Conservation (phyloP, 2,329 filamentous ascomycete genomes). For the Helotiales sp. region DNA sequence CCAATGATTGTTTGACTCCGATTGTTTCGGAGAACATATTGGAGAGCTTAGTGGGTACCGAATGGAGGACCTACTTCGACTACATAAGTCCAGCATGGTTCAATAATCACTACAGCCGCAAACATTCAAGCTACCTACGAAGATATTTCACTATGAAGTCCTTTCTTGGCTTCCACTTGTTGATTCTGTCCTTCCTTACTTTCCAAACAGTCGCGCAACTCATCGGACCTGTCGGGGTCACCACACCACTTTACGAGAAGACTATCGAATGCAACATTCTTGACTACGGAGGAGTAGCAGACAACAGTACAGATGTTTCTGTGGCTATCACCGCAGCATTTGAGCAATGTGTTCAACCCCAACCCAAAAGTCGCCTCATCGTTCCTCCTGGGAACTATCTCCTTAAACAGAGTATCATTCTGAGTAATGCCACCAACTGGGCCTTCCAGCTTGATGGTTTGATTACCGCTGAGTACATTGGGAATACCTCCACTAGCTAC, state of each 20-base stretch:
- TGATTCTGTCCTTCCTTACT: neutral
- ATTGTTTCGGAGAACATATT: too few species aligned
- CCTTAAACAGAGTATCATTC: neutral
- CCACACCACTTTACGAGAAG: conserved; percentile 26
- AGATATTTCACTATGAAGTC: neutral
- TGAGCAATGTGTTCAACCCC: conserved; percentile 13
- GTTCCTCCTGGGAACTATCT: neutral
- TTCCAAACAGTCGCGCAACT: neutral
- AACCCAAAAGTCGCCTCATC: conserved; percentile 1
- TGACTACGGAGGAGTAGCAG: conserved; percentile 30
- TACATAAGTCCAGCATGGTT: too few species aligned
- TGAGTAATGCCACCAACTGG: neutral
- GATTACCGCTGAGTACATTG: conserved; percentile 1
- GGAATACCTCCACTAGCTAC: neutral
- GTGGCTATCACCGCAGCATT: conserved; percentile 28
- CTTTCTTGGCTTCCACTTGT: neutral
- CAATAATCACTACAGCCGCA: too few species aligned
- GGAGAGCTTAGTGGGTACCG: too few species aligned
- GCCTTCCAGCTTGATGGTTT: conserved; percentile 5
- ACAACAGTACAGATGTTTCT: conserved; percentile 32
- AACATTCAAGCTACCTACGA: neutral
- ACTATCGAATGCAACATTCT: conserved; percentile 30
- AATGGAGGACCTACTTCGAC: too few species aligned
- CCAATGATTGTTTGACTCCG: too few species aligned
- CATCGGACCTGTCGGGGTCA: conserved; percentile 26